Base-by-base conservation (phyloP, 1,139 yeast genomes). In the Suzukiozyma palmioleophila region DNA sequence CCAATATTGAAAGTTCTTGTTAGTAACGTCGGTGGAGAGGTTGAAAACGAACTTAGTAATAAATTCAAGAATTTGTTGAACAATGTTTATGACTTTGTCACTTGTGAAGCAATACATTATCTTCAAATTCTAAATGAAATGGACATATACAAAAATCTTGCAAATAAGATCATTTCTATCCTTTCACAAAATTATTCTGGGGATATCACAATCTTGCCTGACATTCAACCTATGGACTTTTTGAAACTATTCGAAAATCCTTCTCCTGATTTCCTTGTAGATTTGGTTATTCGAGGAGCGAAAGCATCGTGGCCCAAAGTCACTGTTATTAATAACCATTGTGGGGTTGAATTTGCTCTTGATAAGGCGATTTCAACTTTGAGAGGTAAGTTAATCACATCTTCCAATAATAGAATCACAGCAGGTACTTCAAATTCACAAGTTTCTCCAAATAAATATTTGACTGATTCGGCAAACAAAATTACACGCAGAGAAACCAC, bases 301-400 rank as follows among this genome's bases (percentile, higher is more conserved):
- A 69, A 86, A 45, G 92, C 97, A 0, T 82, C 96, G 0, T 92
- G 97, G 97, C 95, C 96, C 0, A 86, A 87, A 53, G 63, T 90
- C 3, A 78, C 95, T 1, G 73, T 89, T 30, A 87, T 90, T 37
- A 75, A 82, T 47, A 90, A 90, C 56, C 96, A 88, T 54, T 88
- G 96, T 58, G 82, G 92, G 0, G 80, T 89, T 31, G 98, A 92
- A 53, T 83, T 90, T 59, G 86, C 90, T 0, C 64, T 92, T 34
- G 97, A 90, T 60, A 77, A 75, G 45, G 85, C 95, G 3, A 88
- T 90, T 5, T 72, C 81, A 16, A 56, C 64, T 8, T 61, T 89
- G 41, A 73, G 92, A 45, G 82, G 94, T 3, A 67, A 88, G 42
- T 66, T 86, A 26, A 76, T 86, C 8, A 60, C 72, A 0, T 57